These are phyloP conservation scores for Cladophialophora bantiana DNA, from an alignment of 2,329 filamentous ascomycete species.

Conservation along the genomic window DNA sequence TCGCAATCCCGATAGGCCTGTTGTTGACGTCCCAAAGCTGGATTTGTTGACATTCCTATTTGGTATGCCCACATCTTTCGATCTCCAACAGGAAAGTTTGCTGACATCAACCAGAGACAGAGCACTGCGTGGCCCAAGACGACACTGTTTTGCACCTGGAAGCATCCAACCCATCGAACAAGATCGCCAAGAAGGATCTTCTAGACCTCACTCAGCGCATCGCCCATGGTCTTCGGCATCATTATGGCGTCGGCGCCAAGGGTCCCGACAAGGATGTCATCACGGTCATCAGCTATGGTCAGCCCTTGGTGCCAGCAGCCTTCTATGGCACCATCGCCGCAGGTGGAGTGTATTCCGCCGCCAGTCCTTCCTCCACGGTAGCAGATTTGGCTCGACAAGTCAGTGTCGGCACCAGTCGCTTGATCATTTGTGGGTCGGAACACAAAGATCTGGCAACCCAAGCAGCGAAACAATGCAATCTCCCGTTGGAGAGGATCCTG, in stretches of 20 bases:
- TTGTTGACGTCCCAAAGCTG: conserved; percentile 37
- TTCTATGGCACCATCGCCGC: conserved; percentile 66
- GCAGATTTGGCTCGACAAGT: conserved; percentile 61
- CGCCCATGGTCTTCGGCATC: conserved; percentile 62
- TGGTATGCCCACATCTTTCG: conserved; percentile 21
- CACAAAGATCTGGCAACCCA: conserved; percentile 57
- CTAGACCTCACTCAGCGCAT: conserved; percentile 59
- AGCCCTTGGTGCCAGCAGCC: conserved; percentile 61
- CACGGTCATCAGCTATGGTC: conserved; percentile 63
- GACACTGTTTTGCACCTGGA: conserved; percentile 64
- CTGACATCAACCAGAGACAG: conserved; percentile 30
- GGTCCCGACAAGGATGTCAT: conserved; percentile 62
- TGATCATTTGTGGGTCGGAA: conserved; percentile 58
- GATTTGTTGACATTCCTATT: conserved; percentile 38
- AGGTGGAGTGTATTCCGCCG: conserved; percentile 65
- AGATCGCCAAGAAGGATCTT: conserved; percentile 61
- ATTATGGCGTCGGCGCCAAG: conserved; percentile 60
- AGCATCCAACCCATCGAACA: conserved; percentile 61
- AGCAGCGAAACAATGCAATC: conserved; percentile 56
- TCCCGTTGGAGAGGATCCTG: conserved; percentile 58
- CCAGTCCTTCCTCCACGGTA: conserved; percentile 58
- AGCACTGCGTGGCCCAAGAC: conserved; percentile 45
- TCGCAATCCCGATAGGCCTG: conserved; percentile 23
- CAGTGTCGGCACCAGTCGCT: conserved; percentile 50
- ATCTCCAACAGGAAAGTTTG: neutral